Evolutionary conservation across 305 asterid species (phyloP).

Genomic region (Fraxinus baroniana): DNA sequence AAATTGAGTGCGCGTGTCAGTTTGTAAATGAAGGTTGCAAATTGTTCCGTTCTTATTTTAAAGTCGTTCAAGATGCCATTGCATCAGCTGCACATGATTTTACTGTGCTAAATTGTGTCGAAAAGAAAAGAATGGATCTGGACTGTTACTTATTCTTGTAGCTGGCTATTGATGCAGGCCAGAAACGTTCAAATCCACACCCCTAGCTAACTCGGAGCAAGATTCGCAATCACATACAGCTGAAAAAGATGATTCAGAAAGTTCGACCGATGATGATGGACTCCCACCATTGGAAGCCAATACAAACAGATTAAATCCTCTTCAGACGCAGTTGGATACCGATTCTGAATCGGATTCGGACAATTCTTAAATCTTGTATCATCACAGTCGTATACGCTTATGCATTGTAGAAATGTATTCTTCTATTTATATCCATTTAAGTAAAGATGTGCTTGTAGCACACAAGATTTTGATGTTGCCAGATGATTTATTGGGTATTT

Average conservation of each 20-base stretch:
- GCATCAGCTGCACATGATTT: not conserved
- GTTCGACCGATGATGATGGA: constrained; percentile 59
- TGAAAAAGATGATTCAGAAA: constrained; percentile 34
- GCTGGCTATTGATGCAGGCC: constrained; percentile 50
- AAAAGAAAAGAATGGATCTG: not conserved
- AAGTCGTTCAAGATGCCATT: not conserved
- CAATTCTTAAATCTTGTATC: constrained; percentile 30
- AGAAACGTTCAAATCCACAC: constrained; percentile 51
- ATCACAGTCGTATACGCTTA: not conserved
- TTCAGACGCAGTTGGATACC: constrained; percentile 23
- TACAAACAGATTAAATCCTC: constrained; percentile 61
- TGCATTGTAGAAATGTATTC: not conserved
- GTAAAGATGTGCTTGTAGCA: not conserved
- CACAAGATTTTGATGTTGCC: not conserved
- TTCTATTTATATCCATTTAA: not conserved
- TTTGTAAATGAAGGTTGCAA: not conserved
- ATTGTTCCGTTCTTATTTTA: not conserved
- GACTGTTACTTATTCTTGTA: not conserved
- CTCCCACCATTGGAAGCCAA: constrained; percentile 90
- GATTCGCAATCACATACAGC: constrained; percentile 26
- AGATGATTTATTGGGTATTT: not conserved
- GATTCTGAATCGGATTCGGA: constrained; percentile 53
- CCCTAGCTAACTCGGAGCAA: constrained; percentile 30
- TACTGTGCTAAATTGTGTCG: not conserved
- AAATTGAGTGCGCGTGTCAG: not conserved